Percentiles rank a stretch among this genome's conserved stretches.
phyloP scores from a whole-genome alignment of 164 flowering plant genomes.

The Kingdonia uniflora region DNA sequence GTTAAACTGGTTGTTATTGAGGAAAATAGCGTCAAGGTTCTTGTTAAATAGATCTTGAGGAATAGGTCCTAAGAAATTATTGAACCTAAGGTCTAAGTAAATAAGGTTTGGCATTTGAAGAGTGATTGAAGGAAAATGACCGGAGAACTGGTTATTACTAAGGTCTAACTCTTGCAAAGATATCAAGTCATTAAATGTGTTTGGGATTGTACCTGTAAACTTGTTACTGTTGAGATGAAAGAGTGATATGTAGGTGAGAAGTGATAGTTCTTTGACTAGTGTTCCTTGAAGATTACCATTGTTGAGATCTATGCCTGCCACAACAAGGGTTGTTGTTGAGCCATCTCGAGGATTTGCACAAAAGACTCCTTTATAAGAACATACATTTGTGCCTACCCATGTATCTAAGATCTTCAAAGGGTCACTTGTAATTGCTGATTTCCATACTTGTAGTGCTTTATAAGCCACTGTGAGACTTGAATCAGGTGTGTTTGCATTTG shows the following conservation, averaged over 20 bases:
- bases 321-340: neutral
- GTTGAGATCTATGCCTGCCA: neutral
- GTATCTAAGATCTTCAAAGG: constrained; percentile 7
- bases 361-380: constrained; percentile 10
- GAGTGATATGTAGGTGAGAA: neutral
- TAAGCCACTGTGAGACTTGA: constrained; percentile 34
- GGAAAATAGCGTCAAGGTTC: neutral
- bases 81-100: neutral
- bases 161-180: neutral
- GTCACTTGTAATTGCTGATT: neutral
- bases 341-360: neutral
- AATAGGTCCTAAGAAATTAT: neutral
- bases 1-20: no score
- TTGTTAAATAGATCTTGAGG: neutral
- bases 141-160: neutral
- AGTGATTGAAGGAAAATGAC: neutral
- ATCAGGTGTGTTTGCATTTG: constrained; percentile 14
- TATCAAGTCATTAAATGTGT: neutral
- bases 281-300: neutral
- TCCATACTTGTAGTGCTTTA: constrained; percentile 11
- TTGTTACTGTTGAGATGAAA: neutral
- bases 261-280: constrained; percentile 1
- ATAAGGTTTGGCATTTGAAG: neutral
- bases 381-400: neutral
- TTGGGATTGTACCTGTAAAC: neutral